A percentile compares a stretch with the other conserved stretches of the same genome.
These are phyloP conservation scores for Malus orientalis DNA, from an alignment of 306 rosid species.

Conservation along the genomic window DNA sequence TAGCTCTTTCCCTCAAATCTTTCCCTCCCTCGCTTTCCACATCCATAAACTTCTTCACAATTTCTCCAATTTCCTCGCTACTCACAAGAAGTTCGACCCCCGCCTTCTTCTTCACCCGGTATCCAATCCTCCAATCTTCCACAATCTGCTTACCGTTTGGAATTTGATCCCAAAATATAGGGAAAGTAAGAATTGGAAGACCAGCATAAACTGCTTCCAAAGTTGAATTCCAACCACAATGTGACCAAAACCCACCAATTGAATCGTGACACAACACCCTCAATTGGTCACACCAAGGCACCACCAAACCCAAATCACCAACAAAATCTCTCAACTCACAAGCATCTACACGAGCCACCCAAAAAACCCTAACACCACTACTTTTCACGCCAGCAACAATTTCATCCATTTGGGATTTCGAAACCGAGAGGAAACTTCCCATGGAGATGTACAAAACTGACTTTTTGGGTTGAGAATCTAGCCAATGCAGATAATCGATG, in stretches of 20 bases:
- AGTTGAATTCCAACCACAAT: conserved; percentile 19
- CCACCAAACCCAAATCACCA: conserved; percentile 21
- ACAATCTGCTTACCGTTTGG: conserved; percentile 15
- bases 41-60: conserved; percentile 32
- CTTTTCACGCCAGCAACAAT: conserved; percentile 16
- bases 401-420: conserved; percentile 33
- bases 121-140: conserved; percentile 33
- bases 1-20: conserved; percentile 19
- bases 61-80: conserved; percentile 25
- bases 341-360: conserved; percentile 23
- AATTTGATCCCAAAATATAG: conserved; percentile 4
- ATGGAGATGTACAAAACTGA: conserved; percentile 22
- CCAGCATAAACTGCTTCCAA: conserved; percentile 8
- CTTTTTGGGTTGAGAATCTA: conserved; percentile 26
- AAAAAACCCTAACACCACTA: conserved; percentile 20
- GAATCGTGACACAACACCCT: conserved; percentile 15
- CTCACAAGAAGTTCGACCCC: background rate
- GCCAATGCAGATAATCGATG: conserved; percentile 28
- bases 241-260: conserved; percentile 18
- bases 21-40: conserved; percentile 14
- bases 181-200: conserved; percentile 15
- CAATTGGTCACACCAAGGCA: conserved; percentile 24
- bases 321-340: conserved; percentile 10
- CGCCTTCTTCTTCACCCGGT: conserved; percentile 1
- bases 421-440: conserved; percentile 34